Conservation (phyloP, 768 basidiomycete species). For the Gyrodon lividus region DNA sequence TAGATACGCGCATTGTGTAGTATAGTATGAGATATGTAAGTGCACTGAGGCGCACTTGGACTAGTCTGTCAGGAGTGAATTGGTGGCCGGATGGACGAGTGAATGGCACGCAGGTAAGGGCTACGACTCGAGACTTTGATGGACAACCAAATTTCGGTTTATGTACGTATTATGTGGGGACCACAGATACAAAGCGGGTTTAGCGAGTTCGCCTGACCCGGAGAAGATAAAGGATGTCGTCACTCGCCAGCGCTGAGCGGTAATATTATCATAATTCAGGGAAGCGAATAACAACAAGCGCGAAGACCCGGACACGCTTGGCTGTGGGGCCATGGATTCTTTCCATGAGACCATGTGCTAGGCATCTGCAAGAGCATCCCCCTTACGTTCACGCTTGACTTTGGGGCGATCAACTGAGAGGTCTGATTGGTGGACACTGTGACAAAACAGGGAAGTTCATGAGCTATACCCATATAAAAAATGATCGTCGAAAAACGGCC, state of each 20-base stretch:
- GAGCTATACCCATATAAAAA: too few relatives aligned
- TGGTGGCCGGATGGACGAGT: not conserved
- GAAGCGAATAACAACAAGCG: constrained; percentile 4
- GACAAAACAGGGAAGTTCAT: too few relatives aligned
- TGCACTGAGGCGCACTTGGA: not conserved
- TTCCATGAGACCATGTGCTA: not conserved
- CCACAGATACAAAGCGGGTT: constrained; percentile 7
- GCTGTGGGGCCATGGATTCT: not conserved
- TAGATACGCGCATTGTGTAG: constrained; percentile 15
- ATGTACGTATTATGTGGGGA: constrained; percentile 1
- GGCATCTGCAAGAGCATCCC: too few relatives aligned
- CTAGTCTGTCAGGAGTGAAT: not conserved
- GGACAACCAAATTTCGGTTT: not conserved
- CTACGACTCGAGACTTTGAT: too few relatives aligned
- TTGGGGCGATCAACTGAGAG: too few relatives aligned
- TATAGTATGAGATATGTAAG: not conserved
- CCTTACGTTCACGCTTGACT: too few relatives aligned
- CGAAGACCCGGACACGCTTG: not conserved
- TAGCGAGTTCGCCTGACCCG: constrained; percentile 8
- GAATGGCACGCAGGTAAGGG: not conserved
- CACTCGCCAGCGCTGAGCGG: too few relatives aligned
- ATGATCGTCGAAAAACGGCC: too few relatives aligned
- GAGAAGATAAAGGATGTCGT: constrained; percentile 6
- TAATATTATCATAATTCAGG: not conserved
- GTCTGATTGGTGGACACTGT: too few relatives aligned